Evolutionary conservation across 352 stramenopile genomes (phyloP), one percentile per base, ranked within the genome.

Genomic region (Phytophthora ramorum): DNA sequence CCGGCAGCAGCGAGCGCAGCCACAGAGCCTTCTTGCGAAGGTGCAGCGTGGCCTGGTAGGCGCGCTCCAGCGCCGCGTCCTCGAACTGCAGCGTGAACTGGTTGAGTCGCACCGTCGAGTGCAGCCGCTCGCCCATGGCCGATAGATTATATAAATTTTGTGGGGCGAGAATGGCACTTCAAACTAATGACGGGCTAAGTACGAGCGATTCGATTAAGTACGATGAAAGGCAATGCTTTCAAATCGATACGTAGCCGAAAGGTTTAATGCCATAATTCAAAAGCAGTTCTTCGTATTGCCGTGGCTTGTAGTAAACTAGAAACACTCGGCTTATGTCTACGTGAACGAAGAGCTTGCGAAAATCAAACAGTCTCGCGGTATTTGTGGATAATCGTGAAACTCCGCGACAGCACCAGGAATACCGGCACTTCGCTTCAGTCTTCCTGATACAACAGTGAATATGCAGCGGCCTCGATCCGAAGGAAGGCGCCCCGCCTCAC

Each of bases 61-160:
- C 72, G 13, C 58, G 56, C 55, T 95, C 87, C 24, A 95, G 80
- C 32, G 66, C 60, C n/a, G 54, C 50, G 64, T 93, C 84, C 49
- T 95, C 79, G 54, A 93, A 95, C 59, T 87, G 75, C 32, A 95
- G 84, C 54, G 87, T 85, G 70, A 89, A 93, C 60, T 90, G 79
- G 70, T 93, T 91, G 17, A 95, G 70, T 2, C 84, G 82, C 64
- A 95, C 87, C 17, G 87, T 95, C 63, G 87, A 92, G 72, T 95
- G 86, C 58, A 82, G 44, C 4, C 74, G 66, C 46, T 72, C 66
- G 44, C 45, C 37, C 40, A 41, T 59, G 17, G 14, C 28, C 1
- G 12, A 38, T 16, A 16, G 32, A 16, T 38, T 16, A 38, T 38
- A 38, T 38, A 38, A 38, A 16, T 13, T 38, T 16, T 38, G 13